Percentiles rank a stretch among this genome's conserved stretches.
Evolutionary conservation across 345 rosid genomes (phyloP).

Genomic region (Lenwebbia sp.): DNA sequence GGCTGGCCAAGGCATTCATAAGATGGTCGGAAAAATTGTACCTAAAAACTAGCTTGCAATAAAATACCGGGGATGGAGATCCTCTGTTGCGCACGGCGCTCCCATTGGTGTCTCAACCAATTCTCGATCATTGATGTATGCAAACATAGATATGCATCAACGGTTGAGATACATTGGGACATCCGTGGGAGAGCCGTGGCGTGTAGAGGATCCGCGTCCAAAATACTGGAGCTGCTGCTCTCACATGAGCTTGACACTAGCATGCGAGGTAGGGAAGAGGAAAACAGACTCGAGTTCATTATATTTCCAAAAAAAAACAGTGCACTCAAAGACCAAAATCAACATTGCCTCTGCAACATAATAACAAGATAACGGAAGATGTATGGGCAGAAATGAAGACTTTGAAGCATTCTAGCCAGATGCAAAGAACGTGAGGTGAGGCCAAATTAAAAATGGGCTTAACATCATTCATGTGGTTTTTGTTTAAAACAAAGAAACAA

Average conservation of each 20-base stretch:
- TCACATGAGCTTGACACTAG: not conserved
- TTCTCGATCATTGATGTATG: not conserved
- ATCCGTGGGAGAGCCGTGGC: not conserved
- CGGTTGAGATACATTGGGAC: not conserved
- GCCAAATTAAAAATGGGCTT: not conserved
- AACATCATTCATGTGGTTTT: not conserved
- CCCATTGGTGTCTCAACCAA: not conserved
- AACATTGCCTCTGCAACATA: not conserved
- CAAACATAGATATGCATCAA: not conserved
- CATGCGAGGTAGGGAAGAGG: not conserved
- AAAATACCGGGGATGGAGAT: not conserved
- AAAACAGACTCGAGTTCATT: not conserved
- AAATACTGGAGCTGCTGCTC: not conserved
- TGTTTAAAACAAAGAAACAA: not conserved
- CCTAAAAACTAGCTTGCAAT: not conserved
- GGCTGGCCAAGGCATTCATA: constrained; percentile 34
- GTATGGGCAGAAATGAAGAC: not conserved
- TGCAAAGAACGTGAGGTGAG: too few relatives aligned
- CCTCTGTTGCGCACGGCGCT: not conserved
- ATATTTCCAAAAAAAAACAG: not conserved
- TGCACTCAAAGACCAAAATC: not conserved
- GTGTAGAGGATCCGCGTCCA: not conserved
- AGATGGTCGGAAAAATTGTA: not conserved
- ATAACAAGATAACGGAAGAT: not conserved
- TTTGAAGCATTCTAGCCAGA: not conserved